phyloP scores from a whole-genome alignment of 2,329 filamentous ascomycete species.

The Shiraia bambusicola region DNA sequence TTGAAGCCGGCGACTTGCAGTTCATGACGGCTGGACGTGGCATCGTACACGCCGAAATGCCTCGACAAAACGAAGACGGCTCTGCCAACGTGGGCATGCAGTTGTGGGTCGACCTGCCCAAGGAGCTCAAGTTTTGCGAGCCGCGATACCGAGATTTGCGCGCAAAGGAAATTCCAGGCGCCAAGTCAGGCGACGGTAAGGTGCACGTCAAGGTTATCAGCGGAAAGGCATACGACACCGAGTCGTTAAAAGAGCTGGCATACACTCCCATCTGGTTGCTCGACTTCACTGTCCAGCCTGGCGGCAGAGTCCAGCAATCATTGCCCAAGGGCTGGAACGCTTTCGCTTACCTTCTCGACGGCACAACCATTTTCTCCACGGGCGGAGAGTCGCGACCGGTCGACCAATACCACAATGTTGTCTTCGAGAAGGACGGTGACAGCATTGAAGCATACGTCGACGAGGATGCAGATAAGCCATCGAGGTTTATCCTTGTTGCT shows the following conservation, averaged over 20 bases:
- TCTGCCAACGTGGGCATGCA: conserved; percentile 83
- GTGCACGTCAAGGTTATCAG: conserved; percentile 89
- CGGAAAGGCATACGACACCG: conserved; percentile 78
- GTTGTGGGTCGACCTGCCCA: conserved; percentile 90
- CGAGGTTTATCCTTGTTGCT: conserved; percentile 70
- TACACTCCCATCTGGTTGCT: conserved; percentile 98
- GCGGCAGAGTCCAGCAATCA: conserved; percentile 72
- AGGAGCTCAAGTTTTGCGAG: conserved; percentile 80
- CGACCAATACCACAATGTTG: conserved; percentile 79
- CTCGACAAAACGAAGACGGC: conserved; percentile 73
- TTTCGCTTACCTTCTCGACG: conserved; percentile 83
- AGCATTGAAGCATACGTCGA: conserved; percentile 70
- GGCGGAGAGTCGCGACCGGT: conserved; percentile 49
- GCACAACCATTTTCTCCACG: conserved; percentile 61
- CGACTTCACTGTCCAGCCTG: conserved; percentile 77
- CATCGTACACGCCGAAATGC: conserved; percentile 97
- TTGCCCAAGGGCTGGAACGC: conserved; percentile 83
- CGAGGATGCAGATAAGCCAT: conserved; percentile 59
- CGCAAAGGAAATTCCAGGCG: conserved; percentile 74
- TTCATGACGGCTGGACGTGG: conserved; percentile 96
- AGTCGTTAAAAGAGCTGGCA: conserved; percentile 84
- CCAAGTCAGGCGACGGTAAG: conserved; percentile 68
- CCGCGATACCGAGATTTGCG: conserved; percentile 87
- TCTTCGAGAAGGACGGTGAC: conserved; percentile 81
- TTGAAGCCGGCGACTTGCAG: conserved; percentile 84